Evolutionary conservation across 495 filamentous ascomycete species (phyloP).

Genomic region (Beverwykella pulmonaria): DNA sequence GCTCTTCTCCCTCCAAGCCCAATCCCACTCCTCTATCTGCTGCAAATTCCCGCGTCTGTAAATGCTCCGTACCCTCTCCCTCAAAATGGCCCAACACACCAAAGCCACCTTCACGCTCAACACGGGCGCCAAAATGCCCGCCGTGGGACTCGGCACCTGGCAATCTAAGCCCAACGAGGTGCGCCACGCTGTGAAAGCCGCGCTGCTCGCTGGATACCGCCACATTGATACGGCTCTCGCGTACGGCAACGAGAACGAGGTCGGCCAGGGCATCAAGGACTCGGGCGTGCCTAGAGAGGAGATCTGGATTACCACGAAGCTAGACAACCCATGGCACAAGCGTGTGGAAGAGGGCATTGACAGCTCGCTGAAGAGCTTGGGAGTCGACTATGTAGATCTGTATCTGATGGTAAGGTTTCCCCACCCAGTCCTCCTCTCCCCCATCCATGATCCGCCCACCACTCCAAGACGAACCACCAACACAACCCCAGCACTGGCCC

Average conservation of each 20-base stretch:
- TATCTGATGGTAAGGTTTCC: constrained; percentile 62
- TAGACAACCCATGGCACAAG: constrained; percentile 81
- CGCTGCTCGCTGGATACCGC: constrained; percentile 71
- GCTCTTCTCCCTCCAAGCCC: background rate
- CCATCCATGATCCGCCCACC: too few relatives aligned
- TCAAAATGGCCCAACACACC: constrained; percentile 39
- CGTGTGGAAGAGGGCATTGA: constrained; percentile 69
- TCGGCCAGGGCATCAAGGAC: constrained; percentile 76
- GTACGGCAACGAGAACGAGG: constrained; percentile 83
- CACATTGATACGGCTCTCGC: constrained; percentile 77
- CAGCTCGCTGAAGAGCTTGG: constrained; percentile 68
- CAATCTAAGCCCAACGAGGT: constrained; percentile 68
- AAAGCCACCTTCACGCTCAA: constrained; percentile 74
- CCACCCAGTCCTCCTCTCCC: too few relatives aligned
- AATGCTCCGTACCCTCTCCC: constrained; percentile 28
- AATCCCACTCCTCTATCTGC: background rate
- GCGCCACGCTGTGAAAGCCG: constrained; percentile 72
- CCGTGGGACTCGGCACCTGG: constrained; percentile 83
- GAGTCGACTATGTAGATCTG: constrained; percentile 77
- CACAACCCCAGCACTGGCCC: constrained; percentile 70
- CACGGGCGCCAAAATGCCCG: constrained; percentile 77
- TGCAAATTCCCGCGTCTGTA: background rate
- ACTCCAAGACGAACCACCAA: constrained; percentile 2
- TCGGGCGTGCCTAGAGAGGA: constrained; percentile 78
- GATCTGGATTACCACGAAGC: constrained; percentile 88